Evolutionary conservation across 345 rosid species (phyloP), one percentile per base, ranked within the genome.

Genomic region (Kernera saxatilis): DNA sequence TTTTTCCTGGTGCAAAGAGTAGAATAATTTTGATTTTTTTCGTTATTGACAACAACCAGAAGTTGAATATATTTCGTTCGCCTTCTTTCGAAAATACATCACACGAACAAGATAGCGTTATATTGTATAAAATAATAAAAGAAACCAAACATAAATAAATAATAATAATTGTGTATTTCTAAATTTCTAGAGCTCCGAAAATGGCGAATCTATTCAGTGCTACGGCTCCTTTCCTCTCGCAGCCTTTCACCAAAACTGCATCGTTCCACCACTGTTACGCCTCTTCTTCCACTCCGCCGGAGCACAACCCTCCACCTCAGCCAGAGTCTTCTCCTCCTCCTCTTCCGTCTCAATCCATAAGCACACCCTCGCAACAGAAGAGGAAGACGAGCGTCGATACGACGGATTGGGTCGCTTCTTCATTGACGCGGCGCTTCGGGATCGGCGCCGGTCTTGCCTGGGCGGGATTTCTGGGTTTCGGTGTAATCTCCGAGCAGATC

Each of bases 391-490:
- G 57, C 65, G 89, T 69, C 27, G 96, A 87, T 32, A 70, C 82
- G 45, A 88, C 96, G 4, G 98, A 93, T 67, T 90, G 97, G 97
- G 80, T 93, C 13, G 97, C 98, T 65, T 90, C 96, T 54, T 82
- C 85, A 7, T 64, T 93, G 58, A 93, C 98, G 23, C 80, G 97
- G 63, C 82, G 97, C 61, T 93, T 86, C 62, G 97, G 98, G 19
- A 81, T 93, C 37, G 94, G 97, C 30, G 97, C 97, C 0, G 97
- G 96, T 58, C 92, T 93, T 52, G 94, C 86, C 3, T 93, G 98
- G 98, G 92, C 85, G 2, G 91, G 78, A 12, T 87, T 91, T 73
- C 83, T 91, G 39, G 88, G 96, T 35, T 67, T 86, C 65, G 98
- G 98, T 23, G 96, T 91, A 0, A 41, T 93, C 63, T 93, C 97